Evolutionary conservation across 2,329 filamentous ascomycete genomes (phyloP), one percentile per base, ranked within the genome.

Genomic region (Aspergillus aculeatinus): DNA sequence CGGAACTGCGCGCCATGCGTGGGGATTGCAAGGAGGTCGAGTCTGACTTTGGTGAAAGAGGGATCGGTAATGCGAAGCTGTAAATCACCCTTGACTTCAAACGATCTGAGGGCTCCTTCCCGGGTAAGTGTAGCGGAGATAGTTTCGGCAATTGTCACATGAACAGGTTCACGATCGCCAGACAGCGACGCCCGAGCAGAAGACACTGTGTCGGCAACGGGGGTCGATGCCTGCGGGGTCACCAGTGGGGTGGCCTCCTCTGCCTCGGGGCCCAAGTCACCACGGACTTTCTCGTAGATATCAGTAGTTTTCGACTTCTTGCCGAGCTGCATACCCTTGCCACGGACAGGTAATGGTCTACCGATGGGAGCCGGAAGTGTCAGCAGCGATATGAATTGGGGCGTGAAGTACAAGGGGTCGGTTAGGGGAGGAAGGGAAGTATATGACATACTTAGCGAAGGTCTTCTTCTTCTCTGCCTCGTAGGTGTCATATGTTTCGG

Each of bases 291-390:
- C 78, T 98, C 94, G 75, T 96, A 98, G 84, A 98, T 96, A 76
- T 96, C 94, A 31, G 90, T 96, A 23, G 91, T 93, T 82, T 98
- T 98, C 62, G 91, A 96, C 81, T 99, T 99, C 83, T 98, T 98
- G 78, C 95, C 95, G 59, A 99, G 83, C 78, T 98, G 94, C 96
- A 99, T 99, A 68, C 95, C 95, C 82, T 99, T 99, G 70, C 92
- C 92, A 79, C 96, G 92, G 61, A 89, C 85, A 54, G 90, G 73
- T 31, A 80, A 59, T 19, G 79, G 74, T 62, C 86, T 71, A 86
- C 74, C 54, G 84, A 80, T 72, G 82, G 52, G 12, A 2, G 42
- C 5, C 16, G 86, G 65, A 51, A 65, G 60, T 44, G 61, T 51
- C 51, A 14, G 29, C 7, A 29, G 31, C 14, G 11, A 55, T 57